Base-by-base conservation (phyloP, 176 grass and related monocot species). In the Cenchrus americanus region DNA sequence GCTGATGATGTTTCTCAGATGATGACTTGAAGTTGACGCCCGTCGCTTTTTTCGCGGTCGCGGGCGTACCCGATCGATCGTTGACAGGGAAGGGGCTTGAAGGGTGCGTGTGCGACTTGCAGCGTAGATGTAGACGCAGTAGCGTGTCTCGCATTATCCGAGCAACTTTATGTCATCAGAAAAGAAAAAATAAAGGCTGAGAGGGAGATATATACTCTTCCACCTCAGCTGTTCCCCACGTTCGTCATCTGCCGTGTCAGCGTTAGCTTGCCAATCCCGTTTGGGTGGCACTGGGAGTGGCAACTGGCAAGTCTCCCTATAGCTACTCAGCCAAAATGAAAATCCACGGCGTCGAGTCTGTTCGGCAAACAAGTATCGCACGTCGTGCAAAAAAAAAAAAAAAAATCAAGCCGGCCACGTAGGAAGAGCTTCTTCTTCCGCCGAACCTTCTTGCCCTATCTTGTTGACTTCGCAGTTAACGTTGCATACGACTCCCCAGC, bases 271-370 rank as follows among this genome's bases (percentile, higher is more conserved):
- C n/a, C 60, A 47, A 88, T 88, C 75, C 81, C 73, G 75, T 49
- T 58, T 74, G 26, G 79, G 81, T 84, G 87, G 81, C 81, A n/a
- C 66, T 7, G 52, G 66, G 34, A 50, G 65, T 62, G 83, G 53
- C 65, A 40, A 50, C 53, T 62, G 83, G 53, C 65, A 40, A 13
- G 37, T 48, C 40, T 58, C 51, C 23, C 49, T 23, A 21, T 23
- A 21, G 6, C 15, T 4, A 27, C 2, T 23, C 11, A 26, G 62
- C 34, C 14, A 5, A 43, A 68, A 5, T 18, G 15, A 24, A 62
- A 41, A 44, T 44, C 32, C 58, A 52, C n/a, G 17, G 21, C 21
- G 23, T 75, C 59, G 32, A 9, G 23, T 75, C 59, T 19, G 8
- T 37, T 37, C 34, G 34, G 34, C 34, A 37, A 27, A 51, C 11